phyloP scores from a whole-genome alignment of 1,139 yeast species.

The Debaryomycetaceae sp. region DNA sequence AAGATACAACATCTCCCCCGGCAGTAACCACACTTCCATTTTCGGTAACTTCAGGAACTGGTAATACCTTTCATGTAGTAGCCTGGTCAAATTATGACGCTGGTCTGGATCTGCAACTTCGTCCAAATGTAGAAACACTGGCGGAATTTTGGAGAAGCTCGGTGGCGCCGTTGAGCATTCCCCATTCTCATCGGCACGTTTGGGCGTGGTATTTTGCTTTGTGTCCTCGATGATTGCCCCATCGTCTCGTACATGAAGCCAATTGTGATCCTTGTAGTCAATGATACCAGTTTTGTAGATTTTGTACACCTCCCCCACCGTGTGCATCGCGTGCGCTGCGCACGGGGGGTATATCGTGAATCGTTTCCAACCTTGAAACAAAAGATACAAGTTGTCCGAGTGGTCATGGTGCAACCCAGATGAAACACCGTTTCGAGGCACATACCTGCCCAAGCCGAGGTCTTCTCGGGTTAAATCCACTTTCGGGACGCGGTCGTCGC shows the following conservation, averaged over 20 bases:
- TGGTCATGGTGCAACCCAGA: constrained; percentile 82
- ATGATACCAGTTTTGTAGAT: constrained; percentile 61
- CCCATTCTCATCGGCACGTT: constrained; percentile 13
- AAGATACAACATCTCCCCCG: constrained; percentile 64
- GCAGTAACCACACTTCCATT: constrained; percentile 43
- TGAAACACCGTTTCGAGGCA: constrained; percentile 55
- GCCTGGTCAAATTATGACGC: constrained; percentile 22
- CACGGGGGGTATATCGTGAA: constrained; percentile 63
- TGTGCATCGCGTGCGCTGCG: constrained; percentile 52
- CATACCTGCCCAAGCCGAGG: constrained; percentile 45
- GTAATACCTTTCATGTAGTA: constrained; percentile 39
- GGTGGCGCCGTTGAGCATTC: constrained; percentile 42
- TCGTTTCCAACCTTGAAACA: constrained; percentile 57
- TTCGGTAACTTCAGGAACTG: constrained; percentile 38
- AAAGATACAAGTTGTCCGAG: constrained; percentile 66
- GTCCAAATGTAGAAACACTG: constrained; percentile 54
- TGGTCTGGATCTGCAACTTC: constrained; percentile 32
- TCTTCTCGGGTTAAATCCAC: constrained; percentile 16
- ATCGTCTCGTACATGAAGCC: constrained; percentile 59
- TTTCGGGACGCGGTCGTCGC: constrained; percentile 9
- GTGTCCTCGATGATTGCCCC: constrained; percentile 43
- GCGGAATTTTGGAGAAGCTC: constrained; percentile 61
- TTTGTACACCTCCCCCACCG: constrained; percentile 53
- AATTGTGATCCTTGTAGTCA: constrained; percentile 50
- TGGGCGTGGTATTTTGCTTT: constrained; percentile 12